Base-by-base conservation (phyloP, 495 filamentous ascomycete genomes). In the Pseudotulostoma volvatum region DNA sequence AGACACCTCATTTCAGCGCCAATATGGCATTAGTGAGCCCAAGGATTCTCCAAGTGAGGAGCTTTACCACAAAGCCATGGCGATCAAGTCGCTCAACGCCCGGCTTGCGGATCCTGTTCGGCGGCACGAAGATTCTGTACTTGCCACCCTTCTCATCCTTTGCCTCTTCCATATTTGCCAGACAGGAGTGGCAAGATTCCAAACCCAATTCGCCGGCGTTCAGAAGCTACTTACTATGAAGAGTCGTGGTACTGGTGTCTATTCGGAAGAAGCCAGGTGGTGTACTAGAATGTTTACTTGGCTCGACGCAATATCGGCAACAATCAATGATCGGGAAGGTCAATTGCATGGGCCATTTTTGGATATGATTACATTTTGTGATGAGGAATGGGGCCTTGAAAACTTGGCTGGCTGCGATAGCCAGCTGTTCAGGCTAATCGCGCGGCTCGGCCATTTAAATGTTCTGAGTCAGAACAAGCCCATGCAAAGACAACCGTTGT, bases 261-360 rank as follows among this genome's bases (percentile, higher is more conserved):
- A 76, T 31, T 72, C 76, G 11, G 64, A 70, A 14, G 79, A 84
- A 38, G 74, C 83, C 20, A 78, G 75, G 31, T 96, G 88, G 88
- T 85, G 94, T 64, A 84, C 93, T 43, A 77, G 84, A n/a, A 76
- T 94, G 51, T 95, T 95, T 51, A 90, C 85, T 11, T 94, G 86
- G 73, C 84, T 92, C 46, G 88, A 94, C 53, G 86, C 84, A n/a
- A 81, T 94, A 63, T 85, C 83, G 0, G 82, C 84, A 18, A 84
- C 81, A 34, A 79, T 93, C 41, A 94, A 95, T 48, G 82, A 94
- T 52, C 75, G 87, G 40, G 88, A 94, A 54, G 73, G 81, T n/a
- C 83, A 93, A 51, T 70, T 96, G 18, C 77, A 76, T 40, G 77
- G 76, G 9, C 68, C 66, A 17, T 75, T 73, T 38, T 52, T 83